A percentile compares a stretch with the other conserved stretches of the same genome.
Evolutionary conservation across 495 filamentous ascomycete species (phyloP).

Genomic region (Aspergillus sclerotioniger): DNA sequence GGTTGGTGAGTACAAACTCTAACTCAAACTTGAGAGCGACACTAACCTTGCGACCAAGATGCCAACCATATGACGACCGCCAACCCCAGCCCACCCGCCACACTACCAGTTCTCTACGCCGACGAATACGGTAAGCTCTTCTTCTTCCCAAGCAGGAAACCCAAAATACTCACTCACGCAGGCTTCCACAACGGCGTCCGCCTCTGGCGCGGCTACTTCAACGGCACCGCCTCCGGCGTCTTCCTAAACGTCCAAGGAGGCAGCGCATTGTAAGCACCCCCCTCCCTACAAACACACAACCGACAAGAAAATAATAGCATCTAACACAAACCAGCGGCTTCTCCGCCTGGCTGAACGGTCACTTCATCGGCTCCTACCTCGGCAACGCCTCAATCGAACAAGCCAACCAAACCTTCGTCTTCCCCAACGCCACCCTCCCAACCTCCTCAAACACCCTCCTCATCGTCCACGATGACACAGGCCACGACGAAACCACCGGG

Average conservation of each 20-base stretch:
- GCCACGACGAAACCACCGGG: slow-evolving; percentile 59
- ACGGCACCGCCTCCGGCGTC: slow-evolving; percentile 50
- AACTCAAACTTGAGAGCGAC: background rate
- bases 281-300: background rate
- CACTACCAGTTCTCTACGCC: slow-evolving; percentile 54
- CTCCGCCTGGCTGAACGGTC: slow-evolving; percentile 54
- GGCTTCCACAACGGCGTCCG: slow-evolving; percentile 67
- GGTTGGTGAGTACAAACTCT: slow-evolving; percentile 41
- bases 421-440: slow-evolving; percentile 46
- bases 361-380: slow-evolving; percentile 52
- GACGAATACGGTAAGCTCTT: slow-evolving; percentile 57
- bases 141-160: background rate
- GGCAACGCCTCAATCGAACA: slow-evolving; percentile 48
- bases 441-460: slow-evolving; percentile 53
- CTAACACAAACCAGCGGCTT: slow-evolving; percentile 38
- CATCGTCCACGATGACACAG: slow-evolving; percentile 71
- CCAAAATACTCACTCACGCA: background rate
- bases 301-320: no score
- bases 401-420: slow-evolving; percentile 31
- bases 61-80: slow-evolving; percentile 54
- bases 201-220: slow-evolving; percentile 70
- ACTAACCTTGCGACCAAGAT: slow-evolving; percentile 37
- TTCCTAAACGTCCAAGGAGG: slow-evolving; percentile 63
- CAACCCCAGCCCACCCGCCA: slow-evolving; percentile 59
- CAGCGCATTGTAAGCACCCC: slow-evolving; percentile 44